phyloP scores from a whole-genome alignment of 2,329 filamentous ascomycete genomes.

The Microdochium bolleyi region DNA sequence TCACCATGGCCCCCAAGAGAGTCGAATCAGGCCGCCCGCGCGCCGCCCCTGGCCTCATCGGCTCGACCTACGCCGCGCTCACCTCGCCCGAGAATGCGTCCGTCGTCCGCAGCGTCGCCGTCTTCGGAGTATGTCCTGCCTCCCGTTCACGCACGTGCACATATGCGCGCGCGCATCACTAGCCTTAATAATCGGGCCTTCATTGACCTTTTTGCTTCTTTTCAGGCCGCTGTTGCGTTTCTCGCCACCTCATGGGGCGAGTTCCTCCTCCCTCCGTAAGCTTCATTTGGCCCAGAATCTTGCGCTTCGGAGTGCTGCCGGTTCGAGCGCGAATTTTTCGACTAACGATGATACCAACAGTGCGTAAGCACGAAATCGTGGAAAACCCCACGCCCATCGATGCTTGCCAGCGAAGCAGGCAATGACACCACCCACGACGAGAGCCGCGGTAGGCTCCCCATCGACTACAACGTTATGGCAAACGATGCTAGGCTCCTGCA shows the following conservation, averaged over 20 bases:
- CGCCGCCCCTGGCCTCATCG: constrained; percentile 44
- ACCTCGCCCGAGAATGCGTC: constrained; percentile 61
- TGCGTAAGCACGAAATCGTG: too few relatives aligned
- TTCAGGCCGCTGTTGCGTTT: constrained; percentile 56
- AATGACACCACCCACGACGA: too few relatives aligned
- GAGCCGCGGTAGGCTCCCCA: not conserved
- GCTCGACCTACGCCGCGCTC: constrained; percentile 51
- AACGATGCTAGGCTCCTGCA: not conserved
- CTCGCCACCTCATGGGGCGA: constrained; percentile 62
- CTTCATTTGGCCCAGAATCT: constrained; percentile 1
- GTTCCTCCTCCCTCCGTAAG: constrained; percentile 57
- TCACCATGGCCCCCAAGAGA: constrained; percentile 55
- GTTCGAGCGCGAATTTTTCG: too few relatives aligned
- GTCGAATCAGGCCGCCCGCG: constrained; percentile 33
- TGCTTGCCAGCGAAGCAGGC: too few relatives aligned
- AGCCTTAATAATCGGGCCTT: too few relatives aligned
- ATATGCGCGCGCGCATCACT: not conserved
- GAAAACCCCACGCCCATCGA: too few relatives aligned
- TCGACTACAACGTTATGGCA: not conserved
- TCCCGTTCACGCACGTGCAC: not conserved
- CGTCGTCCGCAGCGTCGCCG: constrained; percentile 57
- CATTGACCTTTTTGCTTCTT: constrained; percentile 3
- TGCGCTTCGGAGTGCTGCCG: not conserved
- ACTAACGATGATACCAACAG: too few relatives aligned
- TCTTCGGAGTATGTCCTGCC: constrained; percentile 55